Conservation (phyloP, 75 land plant species). For the Cryptomeria japonica region DNA sequence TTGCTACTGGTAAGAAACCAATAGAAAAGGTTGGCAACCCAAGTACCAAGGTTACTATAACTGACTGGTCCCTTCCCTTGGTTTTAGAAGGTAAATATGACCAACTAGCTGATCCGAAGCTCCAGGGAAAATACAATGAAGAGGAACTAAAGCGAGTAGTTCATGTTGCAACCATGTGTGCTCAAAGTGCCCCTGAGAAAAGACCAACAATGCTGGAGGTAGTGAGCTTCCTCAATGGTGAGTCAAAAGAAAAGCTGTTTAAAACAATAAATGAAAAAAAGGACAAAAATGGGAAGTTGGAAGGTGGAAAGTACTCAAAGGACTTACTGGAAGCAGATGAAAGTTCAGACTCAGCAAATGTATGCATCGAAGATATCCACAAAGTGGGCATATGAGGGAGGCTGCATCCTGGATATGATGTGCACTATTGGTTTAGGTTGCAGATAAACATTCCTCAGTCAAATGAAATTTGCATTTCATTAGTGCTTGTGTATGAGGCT, state of each 20-base stretch:
- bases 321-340: conserved; percentile 8
- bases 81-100: conserved; percentile 44
- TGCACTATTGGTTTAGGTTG: neutral
- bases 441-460: neutral
- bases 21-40: conserved; percentile 43
- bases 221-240: conserved; percentile 59
- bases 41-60: conserved; percentile 44
- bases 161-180: conserved; percentile 59
- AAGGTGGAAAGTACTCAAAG: conserved; percentile 1
- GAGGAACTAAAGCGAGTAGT: conserved; percentile 47
- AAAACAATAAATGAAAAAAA: conserved; percentile 8
- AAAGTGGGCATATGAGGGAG: neutral
- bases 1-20: conserved; percentile 69
- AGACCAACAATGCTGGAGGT: conserved; percentile 81
- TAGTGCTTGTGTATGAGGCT: conserved; percentile 3
- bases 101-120: conserved; percentile 70
- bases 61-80: conserved; percentile 68
- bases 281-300: conserved; percentile 3
- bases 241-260: conserved; percentile 38
- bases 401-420: neutral
- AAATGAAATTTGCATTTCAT: neutral
- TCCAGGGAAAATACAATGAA: conserved; percentile 48
- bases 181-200: conserved; percentile 65
- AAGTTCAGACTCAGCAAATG: conserved; percentile 3
- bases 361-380: neutral